Evolutionary conservation across 352 stramenopile species (phyloP), one percentile per base, ranked within the genome.

Genomic region (Phytophthora podocarpi): DNA sequence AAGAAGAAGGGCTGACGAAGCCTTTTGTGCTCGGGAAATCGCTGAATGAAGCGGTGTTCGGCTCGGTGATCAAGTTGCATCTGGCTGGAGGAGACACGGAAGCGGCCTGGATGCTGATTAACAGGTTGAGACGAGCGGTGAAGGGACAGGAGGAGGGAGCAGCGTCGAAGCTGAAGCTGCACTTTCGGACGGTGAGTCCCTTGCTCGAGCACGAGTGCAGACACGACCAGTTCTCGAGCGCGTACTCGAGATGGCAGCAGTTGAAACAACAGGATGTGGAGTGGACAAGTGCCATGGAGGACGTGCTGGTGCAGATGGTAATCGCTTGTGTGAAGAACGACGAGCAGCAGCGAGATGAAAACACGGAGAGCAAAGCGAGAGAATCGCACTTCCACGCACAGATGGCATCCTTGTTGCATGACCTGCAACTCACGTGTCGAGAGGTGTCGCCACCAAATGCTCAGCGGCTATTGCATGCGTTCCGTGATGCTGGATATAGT

Each of bases 201-300:
- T 78, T 90, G 32, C 61, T 90, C 2, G 78, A 89, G 62, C 66
- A 79, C 32, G 74, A 87, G 36, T 83, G 80, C 39, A 65, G 45
- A 41, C 40, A 70, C 11, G 74, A 48, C 15, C 45, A 77, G 15
- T 90, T 90, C 35, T 15, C 51, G 23, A 51, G 53, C 12, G 83
- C 80, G 45, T 77, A 81, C 42, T 57, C 42, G 21, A 72, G 57
- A 15, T 93, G 83, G 83, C 77, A 85, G 46, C 41, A 76, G 52
- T 56, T 93, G 23, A 90, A 89, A 49, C 23, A 59, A 24, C 56
- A 67, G 21, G 64, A 80, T 36, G 81, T 93, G 13, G 76, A 89
- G 66, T 93, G 83, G 83, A 93, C 79, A 18, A 70, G 47, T 47
- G 76, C 73, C 13, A 93, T 93, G 83, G 81, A 93, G 42, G 79